A percentile compares a stretch with the other conserved stretches of the same genome.
Conservation (phyloP, 495 filamentous ascomycete species). For the Aspergillus bridgeri region DNA sequence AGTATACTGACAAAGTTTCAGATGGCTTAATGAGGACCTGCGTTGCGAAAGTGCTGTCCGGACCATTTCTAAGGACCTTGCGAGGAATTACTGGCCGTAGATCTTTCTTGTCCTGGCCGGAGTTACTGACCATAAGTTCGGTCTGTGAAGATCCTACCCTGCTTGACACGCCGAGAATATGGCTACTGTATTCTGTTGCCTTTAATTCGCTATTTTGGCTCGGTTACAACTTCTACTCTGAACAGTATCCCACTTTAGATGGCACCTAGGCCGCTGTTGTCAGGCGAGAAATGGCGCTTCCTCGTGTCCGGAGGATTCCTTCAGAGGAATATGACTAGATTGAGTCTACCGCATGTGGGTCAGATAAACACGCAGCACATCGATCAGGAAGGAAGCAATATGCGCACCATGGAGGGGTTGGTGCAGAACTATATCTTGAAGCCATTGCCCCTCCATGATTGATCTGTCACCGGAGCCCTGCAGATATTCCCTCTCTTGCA, state of each 20-base stretch:
- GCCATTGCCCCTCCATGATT: slow-evolving; percentile 1
- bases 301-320: neutral
- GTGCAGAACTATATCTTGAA: slow-evolving; percentile 3
- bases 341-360: neutral
- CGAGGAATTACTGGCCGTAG: slow-evolving; percentile 5
- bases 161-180: neutral
- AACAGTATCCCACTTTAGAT: neutral
- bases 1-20: neutral
- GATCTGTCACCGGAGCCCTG: neutral
- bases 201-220: neutral
- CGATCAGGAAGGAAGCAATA: neutral
- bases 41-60: neutral
- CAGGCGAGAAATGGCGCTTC: neutral
- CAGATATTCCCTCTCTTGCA: slow-evolving; percentile 1
- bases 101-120: slow-evolving; percentile 1
- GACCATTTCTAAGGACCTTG: neutral
- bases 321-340: neutral
- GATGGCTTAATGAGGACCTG: slow-evolving; percentile 8
- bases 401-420: neutral
- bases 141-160: neutral
- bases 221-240: neutral
- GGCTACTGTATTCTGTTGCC: neutral
- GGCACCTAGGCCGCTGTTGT: neutral
- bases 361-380: neutral
- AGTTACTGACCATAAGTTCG: neutral